phyloP scores from a whole-genome alignment of 257 asterid genomes.

The Apocynum venetum region DNA sequence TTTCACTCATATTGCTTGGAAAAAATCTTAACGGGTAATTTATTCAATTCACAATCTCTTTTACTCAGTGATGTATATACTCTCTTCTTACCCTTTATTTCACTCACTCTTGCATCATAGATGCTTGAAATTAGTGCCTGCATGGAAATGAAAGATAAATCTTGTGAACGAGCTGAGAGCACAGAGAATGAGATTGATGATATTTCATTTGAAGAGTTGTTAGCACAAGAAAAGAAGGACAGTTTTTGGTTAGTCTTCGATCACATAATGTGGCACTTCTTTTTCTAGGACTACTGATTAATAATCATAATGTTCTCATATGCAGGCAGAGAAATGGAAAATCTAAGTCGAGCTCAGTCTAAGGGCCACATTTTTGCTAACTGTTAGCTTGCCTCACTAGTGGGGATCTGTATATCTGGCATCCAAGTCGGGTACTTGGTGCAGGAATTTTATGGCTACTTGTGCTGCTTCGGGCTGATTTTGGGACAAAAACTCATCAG shows the following conservation, averaged over 20 bases:
- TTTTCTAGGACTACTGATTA: constrained; percentile 5
- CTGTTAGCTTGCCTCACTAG: constrained; percentile 20
- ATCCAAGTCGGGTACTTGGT: constrained; percentile 26
- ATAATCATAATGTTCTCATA: constrained; percentile 8
- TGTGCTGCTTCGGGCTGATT: constrained; percentile 31
- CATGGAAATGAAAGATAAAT: constrained; percentile 51
- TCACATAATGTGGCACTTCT: not conserved
- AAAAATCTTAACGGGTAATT: not conserved
- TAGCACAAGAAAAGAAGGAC: constrained; percentile 82
- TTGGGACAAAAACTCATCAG: not conserved
- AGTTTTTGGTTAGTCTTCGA: constrained; percentile 52
- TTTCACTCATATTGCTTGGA: not conserved
- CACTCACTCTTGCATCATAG: constrained; percentile 29
- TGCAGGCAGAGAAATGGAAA: constrained; percentile 79
- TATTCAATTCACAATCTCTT: not conserved
- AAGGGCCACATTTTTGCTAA: constrained; percentile 23
- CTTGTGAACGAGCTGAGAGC: constrained; percentile 34
- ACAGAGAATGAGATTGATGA: constrained; percentile 44
- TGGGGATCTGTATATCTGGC: constrained; percentile 34
- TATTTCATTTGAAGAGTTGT: constrained; percentile 76
- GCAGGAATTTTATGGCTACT: constrained; percentile 43
- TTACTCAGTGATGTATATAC: not conserved
- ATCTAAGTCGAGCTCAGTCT: constrained; percentile 38
- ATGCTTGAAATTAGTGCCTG: constrained; percentile 61
- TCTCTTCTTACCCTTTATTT: constrained; percentile 1